A percentile compares a stretch with the other conserved stretches of the same genome.
These are phyloP conservation scores for Cercospora berteroae DNA, from an alignment of 2,329 filamentous ascomycete genomes.

Conservation along the genomic window DNA sequence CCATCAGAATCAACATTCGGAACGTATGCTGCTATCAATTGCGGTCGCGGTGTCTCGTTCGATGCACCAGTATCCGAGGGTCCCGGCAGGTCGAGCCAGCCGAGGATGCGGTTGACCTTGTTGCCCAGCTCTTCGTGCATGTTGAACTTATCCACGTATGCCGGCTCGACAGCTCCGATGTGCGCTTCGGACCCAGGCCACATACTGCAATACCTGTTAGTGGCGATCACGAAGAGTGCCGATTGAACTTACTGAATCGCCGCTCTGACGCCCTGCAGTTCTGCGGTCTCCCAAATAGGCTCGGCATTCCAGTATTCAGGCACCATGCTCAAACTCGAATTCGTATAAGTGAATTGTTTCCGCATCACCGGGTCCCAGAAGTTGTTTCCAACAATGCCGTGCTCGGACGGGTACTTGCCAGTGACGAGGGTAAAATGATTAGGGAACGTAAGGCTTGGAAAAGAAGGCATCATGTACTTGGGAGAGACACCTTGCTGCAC, in stretches of 20 bases:
- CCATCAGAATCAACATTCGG: conserved; percentile 87
- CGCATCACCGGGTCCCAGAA: conserved; percentile 83
- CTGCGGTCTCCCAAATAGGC: conserved; percentile 90
- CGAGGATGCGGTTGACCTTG: conserved; percentile 77
- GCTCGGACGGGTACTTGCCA: conserved; percentile 85
- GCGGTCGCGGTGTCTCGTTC: conserved; percentile 63
- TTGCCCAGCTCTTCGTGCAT: conserved; percentile 67
- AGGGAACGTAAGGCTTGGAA: conserved; percentile 94
- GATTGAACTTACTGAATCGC: conserved; percentile 63
- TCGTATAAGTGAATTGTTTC: conserved; percentile 85
- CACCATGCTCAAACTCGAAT: conserved; percentile 66
- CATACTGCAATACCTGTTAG: conserved; percentile 55
- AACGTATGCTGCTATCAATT: conserved; percentile 91
- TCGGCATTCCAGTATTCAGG: conserved; percentile 94
- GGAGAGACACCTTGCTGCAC: conserved; percentile 83
- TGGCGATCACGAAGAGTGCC: background rate
- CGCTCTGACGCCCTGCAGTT: conserved; percentile 71
- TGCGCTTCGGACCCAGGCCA: conserved; percentile 96
- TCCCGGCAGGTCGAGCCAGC: conserved; percentile 81
- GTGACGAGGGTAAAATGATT: conserved; percentile 92
- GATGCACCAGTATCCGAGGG: conserved; percentile 53
- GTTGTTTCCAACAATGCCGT: conserved; percentile 88
- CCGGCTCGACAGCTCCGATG: conserved; percentile 70
- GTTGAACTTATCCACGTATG: conserved; percentile 82
- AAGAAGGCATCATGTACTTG: conserved; percentile 84